phyloP scores from a whole-genome alignment of 2,329 filamentous ascomycete genomes.

The Trichoderma sp. region DNA sequence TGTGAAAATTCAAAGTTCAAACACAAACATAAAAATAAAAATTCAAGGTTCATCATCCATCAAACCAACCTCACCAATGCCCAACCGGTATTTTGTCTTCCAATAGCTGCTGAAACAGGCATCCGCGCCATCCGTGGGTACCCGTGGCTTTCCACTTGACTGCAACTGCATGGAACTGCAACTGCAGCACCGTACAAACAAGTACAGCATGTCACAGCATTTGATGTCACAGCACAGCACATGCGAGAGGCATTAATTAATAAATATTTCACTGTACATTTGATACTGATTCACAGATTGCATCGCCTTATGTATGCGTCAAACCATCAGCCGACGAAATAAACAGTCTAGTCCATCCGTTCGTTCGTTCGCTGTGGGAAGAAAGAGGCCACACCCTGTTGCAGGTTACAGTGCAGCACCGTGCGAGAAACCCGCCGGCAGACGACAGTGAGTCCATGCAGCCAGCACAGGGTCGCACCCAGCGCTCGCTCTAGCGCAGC shows the following conservation, averaged over 20 bases:
- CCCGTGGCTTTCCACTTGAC: constrained; percentile 11
- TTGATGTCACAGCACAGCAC: not conserved
- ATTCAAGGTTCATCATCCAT: not conserved
- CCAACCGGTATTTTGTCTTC: not conserved
- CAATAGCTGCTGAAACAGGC: not conserved
- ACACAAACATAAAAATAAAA: not conserved
- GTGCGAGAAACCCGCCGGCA: not conserved
- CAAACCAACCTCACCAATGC: not conserved
- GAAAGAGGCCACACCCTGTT: constrained; percentile 6
- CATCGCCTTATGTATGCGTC: not conserved
- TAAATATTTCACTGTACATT: not conserved
- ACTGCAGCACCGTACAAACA: not conserved
- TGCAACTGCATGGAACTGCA: not conserved
- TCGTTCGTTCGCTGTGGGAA: not conserved
- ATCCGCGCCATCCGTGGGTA: constrained; percentile 16
- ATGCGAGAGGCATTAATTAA: not conserved
- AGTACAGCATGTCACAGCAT: not conserved
- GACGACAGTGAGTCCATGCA: no score
- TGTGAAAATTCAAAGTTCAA: not conserved
- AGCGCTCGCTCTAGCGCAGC: not conserved
- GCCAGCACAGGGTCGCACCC: constrained; percentile 8
- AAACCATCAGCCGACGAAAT: not conserved
- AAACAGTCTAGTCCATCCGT: not conserved
- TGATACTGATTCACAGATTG: not conserved
- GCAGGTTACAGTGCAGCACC: constrained; percentile 22